Evolutionary conservation across 2,329 filamentous ascomycete genomes (phyloP).

Genomic region (Bimuria novae-zelandiae): DNA sequence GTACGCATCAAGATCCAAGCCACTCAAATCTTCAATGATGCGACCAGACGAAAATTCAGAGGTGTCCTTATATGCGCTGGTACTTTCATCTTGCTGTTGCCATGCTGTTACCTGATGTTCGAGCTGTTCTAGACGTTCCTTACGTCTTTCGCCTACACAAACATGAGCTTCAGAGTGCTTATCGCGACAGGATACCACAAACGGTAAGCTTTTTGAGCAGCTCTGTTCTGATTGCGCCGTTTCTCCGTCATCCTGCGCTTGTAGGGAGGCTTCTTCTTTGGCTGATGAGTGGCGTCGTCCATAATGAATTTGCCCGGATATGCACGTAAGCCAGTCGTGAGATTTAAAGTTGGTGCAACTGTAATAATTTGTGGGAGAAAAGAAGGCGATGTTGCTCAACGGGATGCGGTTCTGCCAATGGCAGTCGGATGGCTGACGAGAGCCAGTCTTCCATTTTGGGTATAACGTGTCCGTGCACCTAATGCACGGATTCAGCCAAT

Average conservation of each 20-base stretch:
- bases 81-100: not conserved
- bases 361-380: not conserved
- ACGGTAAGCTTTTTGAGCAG: conserved; percentile 18
- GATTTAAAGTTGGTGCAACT: not conserved
- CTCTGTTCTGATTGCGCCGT: conserved; percentile 17
- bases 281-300: conserved; percentile 1
- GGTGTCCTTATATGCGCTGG: not conserved
- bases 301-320: not conserved
- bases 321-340: conserved; percentile 2
- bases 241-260: conserved; percentile 20
- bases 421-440: not conserved
- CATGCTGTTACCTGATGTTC: conserved; percentile 8
- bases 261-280: conserved; percentile 13
- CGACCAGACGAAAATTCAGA: not conserved
- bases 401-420: not conserved
- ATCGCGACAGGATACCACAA: not conserved
- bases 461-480: too few species aligned
- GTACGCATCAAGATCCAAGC: not conserved
- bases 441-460: conserved; percentile 4
- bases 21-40: not conserved
- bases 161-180: not conserved
- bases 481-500: too few species aligned
- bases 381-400: not conserved
- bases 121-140: conserved; percentile 13
- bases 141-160: conserved; percentile 13